Base-by-base conservation (phyloP, 441 rosid genomes). In the Hypseocharis bilobata region DNA sequence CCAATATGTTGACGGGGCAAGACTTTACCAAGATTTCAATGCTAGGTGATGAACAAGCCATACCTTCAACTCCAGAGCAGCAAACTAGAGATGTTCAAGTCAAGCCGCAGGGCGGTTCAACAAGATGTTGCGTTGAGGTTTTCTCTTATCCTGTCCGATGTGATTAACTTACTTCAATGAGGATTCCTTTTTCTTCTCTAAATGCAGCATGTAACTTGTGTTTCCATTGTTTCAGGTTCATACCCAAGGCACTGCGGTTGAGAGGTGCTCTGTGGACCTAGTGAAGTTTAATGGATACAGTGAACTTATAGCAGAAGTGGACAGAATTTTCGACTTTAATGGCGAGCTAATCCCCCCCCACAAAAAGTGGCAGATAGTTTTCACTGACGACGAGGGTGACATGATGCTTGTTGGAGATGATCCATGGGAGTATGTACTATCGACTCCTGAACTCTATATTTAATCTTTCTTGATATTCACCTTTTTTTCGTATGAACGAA, bases 371-470 rank as follows among this genome's bases (percentile, higher is more conserved):
- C 72, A 85, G 71, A 78, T 91, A 65, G 91, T 93, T 11, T 93
- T 85, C 69, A 87, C 92, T 1, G 99, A 93, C 71, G 96, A 93
- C 40, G 99, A 94, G 80, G 88, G 84, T 58, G 99, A 94, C 70
- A 94, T 88, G 93, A 91, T 94, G 99, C 97, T 89, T 63, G 97
- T 88, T 64, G 99, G 99, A 63, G 99, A 94, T 69, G 99, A 94
- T 78, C 99, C 99, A 6, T 94, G 99, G 99, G 89, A 85, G 99
- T 94, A 88, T 79, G 97, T 40, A 70, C 26, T 59, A 3, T 11
- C 7, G 3, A 49, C 7, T 17, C 6, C 20, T 20, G 6, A 17
- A 4, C 26, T 29, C 17, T 25, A 57, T 22, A 11, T 32, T 10
- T 30, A 4, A 11, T 26, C 36, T 28, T 13, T 40, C 28, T 22